Base-by-base conservation (phyloP, 163 green algal genomes). In the Volvox carteri region DNA sequence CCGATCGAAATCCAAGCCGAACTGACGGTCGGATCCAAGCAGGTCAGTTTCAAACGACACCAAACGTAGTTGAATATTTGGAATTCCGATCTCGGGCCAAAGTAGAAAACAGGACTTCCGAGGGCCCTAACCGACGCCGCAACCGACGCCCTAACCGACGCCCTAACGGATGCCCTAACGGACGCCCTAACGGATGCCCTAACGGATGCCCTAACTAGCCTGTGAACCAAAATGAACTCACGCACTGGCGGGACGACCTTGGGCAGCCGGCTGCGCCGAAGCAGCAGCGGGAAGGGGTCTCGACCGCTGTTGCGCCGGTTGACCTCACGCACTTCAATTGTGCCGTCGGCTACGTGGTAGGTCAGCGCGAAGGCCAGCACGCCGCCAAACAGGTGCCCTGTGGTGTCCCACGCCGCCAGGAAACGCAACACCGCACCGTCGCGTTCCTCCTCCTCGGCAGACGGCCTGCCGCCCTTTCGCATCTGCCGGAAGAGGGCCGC, bases 281-380 rank as follows among this genome's bases (percentile, higher is more conserved):
- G 85, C 77, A 96, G 79, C 84, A 94, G 80, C 25, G 92, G 92
- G 81, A 93, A 96, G 50, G 94, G 90, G 78, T 96, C 94, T 25
- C 94, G 86, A 7, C 94, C 94, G 56, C 42, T 87, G 90, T 95
- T 95, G 50, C 78, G 76, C 4, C 28, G 62, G 37, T 74, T 39
- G 21, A 93, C 68, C 91, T 96, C 94, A 9, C 90, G 80, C 23
- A 96, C 86, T 88, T 95, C 92, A 7, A 95, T 35, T 16, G 90
- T 95, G 86, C 95, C 91, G 76, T 95, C 92, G 14, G 8, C 30
- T 60, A 88, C 87, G 83, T 94, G 94, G 86, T 95, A 95, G 78
- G 92, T 74, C 14, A 96, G 37, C 14, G 90, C 46, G 78, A 93
- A 95, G 23, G 86, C 62, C 62, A 93, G 87, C 83, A 92, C 88